A percentile compares a stretch with the other conserved stretches of the same genome.
Conservation (phyloP, 2,329 filamentous ascomycete species). For the Cladosporium sp. region DNA sequence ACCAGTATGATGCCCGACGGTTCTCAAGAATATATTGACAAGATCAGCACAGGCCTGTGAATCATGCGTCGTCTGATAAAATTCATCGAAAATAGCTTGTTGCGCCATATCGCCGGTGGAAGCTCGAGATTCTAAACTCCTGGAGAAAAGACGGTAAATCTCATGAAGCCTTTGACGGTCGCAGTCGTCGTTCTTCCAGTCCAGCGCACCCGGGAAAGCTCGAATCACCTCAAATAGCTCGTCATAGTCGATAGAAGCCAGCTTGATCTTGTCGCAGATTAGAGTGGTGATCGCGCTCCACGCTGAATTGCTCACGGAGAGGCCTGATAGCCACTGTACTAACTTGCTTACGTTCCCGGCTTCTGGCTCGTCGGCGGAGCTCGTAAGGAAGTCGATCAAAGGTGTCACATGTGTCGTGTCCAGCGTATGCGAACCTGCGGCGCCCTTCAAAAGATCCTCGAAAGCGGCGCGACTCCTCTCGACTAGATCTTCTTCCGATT, state of each 20-base stretch:
- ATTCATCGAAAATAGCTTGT: not conserved
- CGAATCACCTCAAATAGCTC: conserved; percentile 7
- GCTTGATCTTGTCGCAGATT: conserved; percentile 4
- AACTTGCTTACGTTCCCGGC: conserved; percentile 21
- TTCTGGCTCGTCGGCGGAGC: conserved; percentile 21
- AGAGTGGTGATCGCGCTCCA: not conserved
- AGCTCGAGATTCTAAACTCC: not conserved
- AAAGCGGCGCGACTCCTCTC: conserved; percentile 21
- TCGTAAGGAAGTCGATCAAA: conserved; percentile 22
- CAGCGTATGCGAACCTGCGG: not conserved
- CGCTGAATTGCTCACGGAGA: not conserved
- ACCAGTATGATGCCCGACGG: not conserved
- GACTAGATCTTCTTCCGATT: conserved; percentile 11
- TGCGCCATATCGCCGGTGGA: not conserved
- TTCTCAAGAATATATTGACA: not conserved
- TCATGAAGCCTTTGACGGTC: not conserved
- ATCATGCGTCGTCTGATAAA: not conserved
- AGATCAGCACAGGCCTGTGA: not conserved
- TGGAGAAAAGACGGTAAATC: not conserved
- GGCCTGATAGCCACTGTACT: conserved; percentile 19
- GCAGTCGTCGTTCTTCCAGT: not conserved
- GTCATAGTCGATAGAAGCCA: not conserved
- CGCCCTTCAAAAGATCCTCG: conserved; percentile 16
- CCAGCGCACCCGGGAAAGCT: not conserved
- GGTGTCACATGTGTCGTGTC: conserved; percentile 8